Base-by-base conservation (phyloP, 2,329 filamentous ascomycete species). In the Fusarium torulosum region DNA sequence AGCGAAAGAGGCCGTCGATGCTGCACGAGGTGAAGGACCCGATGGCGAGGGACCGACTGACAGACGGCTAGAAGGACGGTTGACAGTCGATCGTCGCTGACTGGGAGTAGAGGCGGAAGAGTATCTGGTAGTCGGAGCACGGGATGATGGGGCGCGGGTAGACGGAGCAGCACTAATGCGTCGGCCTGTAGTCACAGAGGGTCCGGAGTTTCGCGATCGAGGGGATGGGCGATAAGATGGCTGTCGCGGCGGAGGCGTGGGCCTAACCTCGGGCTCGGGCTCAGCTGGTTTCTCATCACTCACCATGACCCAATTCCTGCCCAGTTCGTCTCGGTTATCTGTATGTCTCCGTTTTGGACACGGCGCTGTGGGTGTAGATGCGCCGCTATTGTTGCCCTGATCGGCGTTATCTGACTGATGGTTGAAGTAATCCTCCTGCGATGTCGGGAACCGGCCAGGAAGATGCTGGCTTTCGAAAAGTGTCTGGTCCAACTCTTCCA, bases 271-370 rank as follows among this genome's bases (percentile, higher is more conserved):
- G 15, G 66, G 58, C 17, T 64, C 57, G 11, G 66, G 58, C 40
- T 70, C 63, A 64, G 62, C 54, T 35, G 66, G 62, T 29, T 65
- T 66, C 19, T 75, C 75, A 43, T 84, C 83, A 55, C 81, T 80
- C 25, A 94, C 87, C 66, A 94, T 83, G 27, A 94, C 89, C 91
- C 91, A 94, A 78, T 89, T 91, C 55, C 84, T 85, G 29, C 86
- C 82, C 7, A 91, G 80, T 42, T 90, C 87, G 64, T 88, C 84
- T 19, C 82, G 79, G 2, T 80, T 75, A 53, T 81, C 78, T n/a
- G 85, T 81, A 61, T 88, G 86, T 42, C 86, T 80, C 41, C 86
- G 80, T 73, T 88, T 88, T 3, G 82, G 78, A 2, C 84, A 80
- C 5, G 82, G 83, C 25, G 76, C 72, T 4, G 81, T 79, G 4